A percentile compares a stretch with the other conserved stretches of the same genome.
These are phyloP conservation scores for Straminergon stramineum DNA, from an alignment of 225 moss, liverwort and hornwort species.

Conservation along the genomic window DNA sequence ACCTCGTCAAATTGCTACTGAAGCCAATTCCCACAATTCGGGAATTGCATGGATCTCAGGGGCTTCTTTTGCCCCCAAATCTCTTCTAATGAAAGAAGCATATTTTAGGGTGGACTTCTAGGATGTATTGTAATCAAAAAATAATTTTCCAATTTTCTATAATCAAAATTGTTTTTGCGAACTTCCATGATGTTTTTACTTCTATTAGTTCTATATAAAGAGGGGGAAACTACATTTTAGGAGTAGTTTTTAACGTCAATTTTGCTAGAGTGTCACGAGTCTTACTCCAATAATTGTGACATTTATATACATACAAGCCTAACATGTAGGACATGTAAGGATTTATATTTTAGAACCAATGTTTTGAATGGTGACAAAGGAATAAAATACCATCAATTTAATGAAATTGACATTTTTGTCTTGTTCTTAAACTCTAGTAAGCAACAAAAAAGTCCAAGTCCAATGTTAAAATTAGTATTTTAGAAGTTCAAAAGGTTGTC, in stretches of 20 bases:
- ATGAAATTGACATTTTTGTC: not conserved
- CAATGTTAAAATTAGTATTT: not conserved
- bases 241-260: not conserved
- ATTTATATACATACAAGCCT: rapidly evolving
- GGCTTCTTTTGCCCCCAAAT: too few species aligned
- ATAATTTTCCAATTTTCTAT: not conserved
- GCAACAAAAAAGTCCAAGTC: not conserved
- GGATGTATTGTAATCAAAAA: not conserved
- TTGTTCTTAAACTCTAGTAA: not conserved
- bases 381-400: not conserved
- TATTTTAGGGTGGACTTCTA: rapidly evolving
- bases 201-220: not conserved
- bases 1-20: too few species aligned
- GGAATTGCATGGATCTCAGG: too few species aligned
- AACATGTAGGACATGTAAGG: not conserved
- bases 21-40: too few species aligned
- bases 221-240: rapidly evolving
- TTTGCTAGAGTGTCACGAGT: not conserved
- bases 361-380: not conserved
- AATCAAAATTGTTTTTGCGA: not conserved
- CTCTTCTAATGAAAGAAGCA: too few species aligned
- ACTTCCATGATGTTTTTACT: not conserved
- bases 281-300: not conserved
- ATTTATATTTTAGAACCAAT: rapidly evolving
- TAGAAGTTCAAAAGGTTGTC: not conserved